phyloP scores from a whole-genome alignment of 352 stramenopile species.

The Blastocystis sp. region DNA sequence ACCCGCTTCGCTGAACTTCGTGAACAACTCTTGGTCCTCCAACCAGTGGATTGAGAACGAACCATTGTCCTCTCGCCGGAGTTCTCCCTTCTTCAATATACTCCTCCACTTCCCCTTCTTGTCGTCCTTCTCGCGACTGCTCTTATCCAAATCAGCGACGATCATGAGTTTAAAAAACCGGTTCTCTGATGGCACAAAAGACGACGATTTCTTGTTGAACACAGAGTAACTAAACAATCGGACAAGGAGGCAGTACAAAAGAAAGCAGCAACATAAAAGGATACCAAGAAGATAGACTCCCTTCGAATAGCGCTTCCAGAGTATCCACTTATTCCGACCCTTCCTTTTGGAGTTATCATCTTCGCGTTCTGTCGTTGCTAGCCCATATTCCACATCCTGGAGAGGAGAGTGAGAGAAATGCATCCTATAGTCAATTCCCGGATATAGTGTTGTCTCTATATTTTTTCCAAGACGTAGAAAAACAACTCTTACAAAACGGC shows the following conservation, averaged over 20 bases:
- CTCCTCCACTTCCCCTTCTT: slow-evolving; percentile 82
- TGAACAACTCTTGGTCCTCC: slow-evolving; percentile 66
- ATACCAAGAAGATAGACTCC: neutral
- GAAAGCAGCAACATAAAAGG: neutral
- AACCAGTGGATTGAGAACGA: slow-evolving; percentile 66
- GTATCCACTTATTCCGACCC: neutral
- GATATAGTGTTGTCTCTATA: too few species aligned
- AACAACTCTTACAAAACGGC: neutral
- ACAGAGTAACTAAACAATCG: neutral
- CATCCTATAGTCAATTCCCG: neutral
- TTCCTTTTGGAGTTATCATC: slow-evolving; percentile 51
- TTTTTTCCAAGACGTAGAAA: neutral
- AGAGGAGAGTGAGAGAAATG: neutral
- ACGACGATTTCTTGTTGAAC: neutral
- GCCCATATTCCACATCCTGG: slow-evolving; percentile 1
- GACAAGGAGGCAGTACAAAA: slow-evolving; percentile 9
- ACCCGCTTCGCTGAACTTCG: slow-evolving; percentile 83
- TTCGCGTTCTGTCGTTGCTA: neutral
- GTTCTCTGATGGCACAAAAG: slow-evolving; percentile 64
- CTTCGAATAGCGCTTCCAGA: slow-evolving; percentile 15
- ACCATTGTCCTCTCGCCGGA: slow-evolving; percentile 71
- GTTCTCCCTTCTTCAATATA: slow-evolving; percentile 79
- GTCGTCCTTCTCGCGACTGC: slow-evolving; percentile 75
- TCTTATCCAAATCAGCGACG: slow-evolving; percentile 90
- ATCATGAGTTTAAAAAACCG: slow-evolving; percentile 68